Conservation (phyloP, 805 yeast species). For the Candida bentonensis region DNA sequence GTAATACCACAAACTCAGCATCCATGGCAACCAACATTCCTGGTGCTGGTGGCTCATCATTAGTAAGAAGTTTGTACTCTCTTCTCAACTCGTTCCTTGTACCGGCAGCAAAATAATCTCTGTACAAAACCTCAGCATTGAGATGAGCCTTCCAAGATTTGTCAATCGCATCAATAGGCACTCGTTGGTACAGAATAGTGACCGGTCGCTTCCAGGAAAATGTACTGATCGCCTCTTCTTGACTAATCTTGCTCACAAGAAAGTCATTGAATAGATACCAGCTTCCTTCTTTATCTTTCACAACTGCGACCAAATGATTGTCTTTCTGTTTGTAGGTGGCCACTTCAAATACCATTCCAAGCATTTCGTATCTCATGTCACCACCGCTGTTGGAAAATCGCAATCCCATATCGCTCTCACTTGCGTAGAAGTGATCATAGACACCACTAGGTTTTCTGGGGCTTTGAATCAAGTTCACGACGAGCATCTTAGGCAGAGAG, state of each 20-base stretch:
- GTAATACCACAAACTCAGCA: conserved; percentile 84
- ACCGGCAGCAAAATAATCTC: conserved; percentile 61
- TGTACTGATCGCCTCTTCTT: conserved; percentile 60
- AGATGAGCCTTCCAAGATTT: conserved; percentile 36
- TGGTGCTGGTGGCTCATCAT: conserved; percentile 53
- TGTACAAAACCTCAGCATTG: conserved; percentile 51
- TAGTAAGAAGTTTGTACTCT: conserved; percentile 57
- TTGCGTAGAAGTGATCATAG: not conserved
- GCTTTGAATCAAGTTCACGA: not conserved
- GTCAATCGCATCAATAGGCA: conserved; percentile 11
- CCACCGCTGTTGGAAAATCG: conserved; percentile 2
- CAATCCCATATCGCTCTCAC: not conserved
- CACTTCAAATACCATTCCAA: conserved; percentile 24
- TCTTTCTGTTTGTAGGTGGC: conserved; percentile 13
- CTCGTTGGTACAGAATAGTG: conserved; percentile 47
- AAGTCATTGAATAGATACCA: conserved; percentile 93
- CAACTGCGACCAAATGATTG: conserved; percentile 23
- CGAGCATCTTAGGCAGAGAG: not conserved
- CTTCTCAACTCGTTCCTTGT: conserved; percentile 41
- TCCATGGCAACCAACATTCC: conserved; percentile 85
- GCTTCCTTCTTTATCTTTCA: conserved; percentile 14
- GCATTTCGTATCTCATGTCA: conserved; percentile 15
- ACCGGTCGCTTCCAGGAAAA: conserved; percentile 79
- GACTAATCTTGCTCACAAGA: conserved; percentile 60
- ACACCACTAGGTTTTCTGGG: not conserved